Evolutionary conservation across 129 eudicot genomes (phyloP).

Genomic region (Centella asiatica): DNA sequence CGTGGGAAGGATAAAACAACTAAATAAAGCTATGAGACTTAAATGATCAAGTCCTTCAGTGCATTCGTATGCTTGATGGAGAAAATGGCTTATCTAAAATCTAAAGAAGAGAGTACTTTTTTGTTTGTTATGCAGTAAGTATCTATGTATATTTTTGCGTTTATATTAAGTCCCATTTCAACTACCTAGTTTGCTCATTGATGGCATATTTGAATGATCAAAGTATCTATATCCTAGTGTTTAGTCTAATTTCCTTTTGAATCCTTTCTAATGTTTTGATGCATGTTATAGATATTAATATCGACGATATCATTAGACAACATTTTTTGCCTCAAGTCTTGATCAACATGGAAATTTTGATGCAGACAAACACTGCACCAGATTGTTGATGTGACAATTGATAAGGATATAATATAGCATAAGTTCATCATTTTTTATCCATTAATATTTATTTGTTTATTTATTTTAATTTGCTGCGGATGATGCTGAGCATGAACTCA

Average conservation of each 20-base stretch:
- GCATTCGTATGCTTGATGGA: conserved; percentile 1
- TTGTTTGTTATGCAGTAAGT: conserved; percentile 3
- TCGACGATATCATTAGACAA: too few relatives aligned
- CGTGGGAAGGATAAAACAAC: conserved; percentile 27
- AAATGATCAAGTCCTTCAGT: not conserved
- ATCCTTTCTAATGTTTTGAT: not conserved
- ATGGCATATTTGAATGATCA: not conserved
- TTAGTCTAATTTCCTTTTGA: not conserved
- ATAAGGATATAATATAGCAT: not conserved
- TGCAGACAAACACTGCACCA: too few relatives aligned
- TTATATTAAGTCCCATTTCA: not conserved
- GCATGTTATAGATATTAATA: too few relatives aligned
- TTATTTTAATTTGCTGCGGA: not conserved
- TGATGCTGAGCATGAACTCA: not conserved
- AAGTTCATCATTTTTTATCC: too few relatives aligned
- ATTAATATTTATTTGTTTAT: not conserved
- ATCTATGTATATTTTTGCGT: conserved; percentile 3
- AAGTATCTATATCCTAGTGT: not conserved
- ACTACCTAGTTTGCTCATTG: not conserved
- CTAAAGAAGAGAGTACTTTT: not conserved
- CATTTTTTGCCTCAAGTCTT: not conserved
- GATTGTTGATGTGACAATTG: not conserved
- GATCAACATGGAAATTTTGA: too few relatives aligned
- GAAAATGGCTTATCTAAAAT: conserved; percentile 2
- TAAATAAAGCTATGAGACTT: conserved; percentile 4